Base-by-base conservation (phyloP, 495 filamentous ascomycete genomes). In the Aspergillus campestris region DNA sequence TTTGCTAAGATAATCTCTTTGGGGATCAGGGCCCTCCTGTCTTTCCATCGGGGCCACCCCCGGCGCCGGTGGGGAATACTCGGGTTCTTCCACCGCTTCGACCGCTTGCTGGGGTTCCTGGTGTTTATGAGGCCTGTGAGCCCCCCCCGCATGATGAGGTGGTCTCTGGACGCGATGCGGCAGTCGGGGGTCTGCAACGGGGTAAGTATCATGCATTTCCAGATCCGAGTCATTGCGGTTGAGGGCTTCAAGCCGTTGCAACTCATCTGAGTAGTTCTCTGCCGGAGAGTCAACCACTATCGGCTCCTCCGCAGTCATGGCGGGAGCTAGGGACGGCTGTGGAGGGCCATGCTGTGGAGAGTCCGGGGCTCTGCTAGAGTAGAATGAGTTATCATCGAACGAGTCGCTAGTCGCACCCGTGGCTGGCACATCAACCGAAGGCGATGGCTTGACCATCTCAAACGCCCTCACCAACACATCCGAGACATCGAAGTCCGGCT, bases 371-470 rank as follows among this genome's bases (percentile, higher is more conserved):
- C 80, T 82, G 71, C 88, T 94, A 38, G 89, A 94, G 68, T 96
- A 95, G 64, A 92, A 91, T n/a, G 87, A 89, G 52, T 92, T 89
- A 56, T 91, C 83, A 65, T 95, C 89, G 65, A 88, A 85, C 8
- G 87, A 90, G 57, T 89, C 87, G 72, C 75, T 83, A 49, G 75
- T 68, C 49, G 75, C 72, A 62, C 73, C 70, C 51, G 62, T 60
- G 44, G 62, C 70, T 66, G 79, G 78, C 45, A 50, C 57, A 50
- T 70, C 67, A 74, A 71, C 70, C 57, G 65, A 55, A 35, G 66
- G 69, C 53, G 81, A 61, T 27, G 83, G 80, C 59, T 77, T 80
- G 49, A 89, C 86, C 50, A 87, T 68, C 38, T 80, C 74, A 53
- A 86, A 68, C 18, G 89, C 89, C 59, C 79, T 81, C 42, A 72